Evolutionary conservation across 139 green algal species (phyloP).

Genomic region (Tetradesmus obliquus): DNA sequence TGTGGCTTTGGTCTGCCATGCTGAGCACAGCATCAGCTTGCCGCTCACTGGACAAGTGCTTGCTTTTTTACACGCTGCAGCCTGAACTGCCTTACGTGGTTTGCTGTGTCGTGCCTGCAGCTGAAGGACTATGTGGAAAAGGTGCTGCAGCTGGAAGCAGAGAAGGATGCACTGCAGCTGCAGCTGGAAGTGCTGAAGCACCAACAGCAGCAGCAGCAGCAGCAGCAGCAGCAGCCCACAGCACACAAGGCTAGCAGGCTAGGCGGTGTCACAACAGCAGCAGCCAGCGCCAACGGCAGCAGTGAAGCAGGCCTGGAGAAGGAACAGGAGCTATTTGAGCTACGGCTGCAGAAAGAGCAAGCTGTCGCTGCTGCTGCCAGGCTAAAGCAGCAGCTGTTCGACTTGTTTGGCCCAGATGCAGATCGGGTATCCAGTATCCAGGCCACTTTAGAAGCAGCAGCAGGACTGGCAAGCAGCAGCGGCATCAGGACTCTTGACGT

Average conservation of each 20-base stretch:
- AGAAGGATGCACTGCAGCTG: slow-evolving; percentile 53
- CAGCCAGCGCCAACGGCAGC: slow-evolving; percentile 5
- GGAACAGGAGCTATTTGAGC: slow-evolving; percentile 58
- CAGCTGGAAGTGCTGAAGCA: slow-evolving; percentile 51
- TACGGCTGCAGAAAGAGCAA: slow-evolving; percentile 66
- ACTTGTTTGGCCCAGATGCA: slow-evolving; percentile 54
- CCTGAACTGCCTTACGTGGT: not conserved
- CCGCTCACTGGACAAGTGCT: no score
- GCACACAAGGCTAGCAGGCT: not conserved
- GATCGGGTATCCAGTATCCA: not conserved
- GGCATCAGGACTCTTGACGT: not conserved
- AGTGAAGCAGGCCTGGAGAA: not conserved
- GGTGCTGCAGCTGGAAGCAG: slow-evolving; percentile 57
- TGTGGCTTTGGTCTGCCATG: no score
- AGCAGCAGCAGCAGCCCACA: not conserved
- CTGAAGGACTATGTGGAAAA: slow-evolving; percentile 57
- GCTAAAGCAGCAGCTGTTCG: slow-evolving; percentile 55
- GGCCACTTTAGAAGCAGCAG: not conserved
- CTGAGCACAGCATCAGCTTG: no score
- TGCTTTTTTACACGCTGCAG: no score
- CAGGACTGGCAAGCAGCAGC: not conserved
- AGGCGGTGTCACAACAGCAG: not conserved
- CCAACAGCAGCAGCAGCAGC: slow-evolving; percentile 19
- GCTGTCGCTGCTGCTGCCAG: slow-evolving; percentile 58
- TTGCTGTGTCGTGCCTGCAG: slow-evolving; percentile 26